Base-by-base conservation (phyloP, 208 protist species). In the Blechomonas ayalai region DNA sequence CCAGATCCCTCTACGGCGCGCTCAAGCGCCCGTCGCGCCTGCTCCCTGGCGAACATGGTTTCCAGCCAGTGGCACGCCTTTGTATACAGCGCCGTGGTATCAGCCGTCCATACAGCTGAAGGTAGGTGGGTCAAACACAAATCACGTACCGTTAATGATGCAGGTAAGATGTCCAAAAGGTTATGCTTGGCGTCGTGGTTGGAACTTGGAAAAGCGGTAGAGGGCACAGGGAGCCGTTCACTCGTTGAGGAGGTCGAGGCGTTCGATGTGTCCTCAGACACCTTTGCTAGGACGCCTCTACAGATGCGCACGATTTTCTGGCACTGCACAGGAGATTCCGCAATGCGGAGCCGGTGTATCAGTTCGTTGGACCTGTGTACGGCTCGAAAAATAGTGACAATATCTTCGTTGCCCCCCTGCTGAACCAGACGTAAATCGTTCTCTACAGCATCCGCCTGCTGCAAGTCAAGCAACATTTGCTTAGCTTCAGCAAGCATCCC, bases 281-380 rank as follows among this genome's bases (percentile, higher is more conserved):
- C 2, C 31, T 20, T 18, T 16, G 31, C 5, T 16, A 60, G 44
- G 9, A 69, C 58, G 3, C 38, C 12, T 3, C 46, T 56, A 3
- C 61, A 63, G 7, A 33, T 41, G 16, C 48, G 47, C 0, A 71
- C 27, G 3, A 64, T 52, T 0, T 23, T 29, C 31, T 64, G 58
- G 15, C 63, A 53, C 5, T 61, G 36, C 1, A 35, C 47, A 1
- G 43, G 26, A 44, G 73, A 57, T 27, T 67, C 47, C 6, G 67
- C 70, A 33, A 78, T 56, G 4, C 46, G 39, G 44, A 81, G 60
- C 13, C 49, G 39, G 18, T 71, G 33, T 4, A 91, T 28, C 26
- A 84, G 55, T 36, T 82, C 77, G 50, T 91, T 91, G 23, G 68
- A 70, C 1, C 61, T 62, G 20, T 80, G 77, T 33, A 91, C 59